Conservation (phyloP, 345 rosid species). For the Syzygium grande region DNA sequence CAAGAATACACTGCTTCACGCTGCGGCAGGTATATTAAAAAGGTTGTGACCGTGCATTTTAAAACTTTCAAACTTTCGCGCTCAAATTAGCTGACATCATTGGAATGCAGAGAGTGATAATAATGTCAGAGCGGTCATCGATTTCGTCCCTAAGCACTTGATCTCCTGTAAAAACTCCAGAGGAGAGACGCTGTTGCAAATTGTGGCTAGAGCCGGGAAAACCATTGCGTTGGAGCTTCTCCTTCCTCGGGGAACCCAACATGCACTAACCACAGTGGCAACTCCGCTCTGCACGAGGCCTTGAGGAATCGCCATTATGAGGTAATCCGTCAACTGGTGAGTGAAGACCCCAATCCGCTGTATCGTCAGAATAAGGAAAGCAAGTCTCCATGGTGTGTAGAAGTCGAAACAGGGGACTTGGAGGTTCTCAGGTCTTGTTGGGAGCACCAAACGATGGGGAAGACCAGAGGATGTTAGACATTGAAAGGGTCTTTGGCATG, state of each 20-base stretch:
- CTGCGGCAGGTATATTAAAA: not conserved
- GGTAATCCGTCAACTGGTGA: not conserved
- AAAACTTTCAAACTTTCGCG: not conserved
- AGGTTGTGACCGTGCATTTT: not conserved
- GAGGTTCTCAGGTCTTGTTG: too few relatives aligned
- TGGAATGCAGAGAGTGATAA: not conserved
- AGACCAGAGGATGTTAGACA: too few relatives aligned
- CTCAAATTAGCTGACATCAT: not conserved
- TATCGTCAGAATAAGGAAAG: not conserved
- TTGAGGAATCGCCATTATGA: not conserved
- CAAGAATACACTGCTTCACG: not conserved
- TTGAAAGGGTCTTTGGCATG: not conserved
- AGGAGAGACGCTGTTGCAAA: not conserved
- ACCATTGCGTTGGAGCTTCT: not conserved
- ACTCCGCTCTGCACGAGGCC: not conserved
- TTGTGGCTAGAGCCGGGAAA: not conserved
- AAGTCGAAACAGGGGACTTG: too few relatives aligned
- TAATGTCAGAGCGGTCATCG: not conserved
- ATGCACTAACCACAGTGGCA: not conserved
- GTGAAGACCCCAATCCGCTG: not conserved
- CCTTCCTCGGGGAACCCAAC: accelerated
- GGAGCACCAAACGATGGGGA: too few relatives aligned
- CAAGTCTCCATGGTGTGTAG: not conserved
- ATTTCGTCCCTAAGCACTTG: not conserved
- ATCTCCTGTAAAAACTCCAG: not conserved